Percentiles rank a stretch among this genome's conserved stretches.
Evolutionary conservation across 2,329 filamentous ascomycete genomes (phyloP).

Genomic region (Ophiostoma perfectum): DNA sequence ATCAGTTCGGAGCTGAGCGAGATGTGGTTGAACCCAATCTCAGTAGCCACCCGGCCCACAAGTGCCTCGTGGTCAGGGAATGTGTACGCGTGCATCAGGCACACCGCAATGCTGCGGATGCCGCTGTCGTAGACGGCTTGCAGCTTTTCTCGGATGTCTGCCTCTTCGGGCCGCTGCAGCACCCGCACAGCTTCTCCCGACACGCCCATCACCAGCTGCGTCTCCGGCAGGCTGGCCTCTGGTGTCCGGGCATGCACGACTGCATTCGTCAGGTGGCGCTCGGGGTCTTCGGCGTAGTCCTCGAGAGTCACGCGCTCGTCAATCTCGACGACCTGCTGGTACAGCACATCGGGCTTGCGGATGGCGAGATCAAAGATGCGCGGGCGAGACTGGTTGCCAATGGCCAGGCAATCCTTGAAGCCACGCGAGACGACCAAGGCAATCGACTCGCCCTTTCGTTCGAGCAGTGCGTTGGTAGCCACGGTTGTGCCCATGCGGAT

Average conservation of each 20-base stretch:
- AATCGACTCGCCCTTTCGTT: conserved; percentile 84
- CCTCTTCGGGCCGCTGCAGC: conserved; percentile 55
- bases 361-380: conserved; percentile 90
- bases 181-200: conserved; percentile 72
- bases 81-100: conserved; percentile 87
- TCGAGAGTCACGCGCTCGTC: conserved; percentile 87
- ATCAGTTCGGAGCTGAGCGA: conserved; percentile 75
- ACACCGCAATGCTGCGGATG: conserved; percentile 79
- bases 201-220: conserved; percentile 62
- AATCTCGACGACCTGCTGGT: conserved; percentile 79
- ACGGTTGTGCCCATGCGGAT: conserved; percentile 97
- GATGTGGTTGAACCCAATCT: conserved; percentile 79
- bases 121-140: conserved; percentile 63
- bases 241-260: conserved; percentile 47
- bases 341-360: conserved; percentile 78
- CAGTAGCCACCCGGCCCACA: conserved; percentile 67
- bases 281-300: conserved; percentile 84
- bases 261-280: conserved; percentile 51
- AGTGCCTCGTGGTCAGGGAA: conserved; percentile 80
- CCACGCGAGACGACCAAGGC: conserved; percentile 82
- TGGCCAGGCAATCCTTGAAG: conserved; percentile 80
- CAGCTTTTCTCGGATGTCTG: conserved; percentile 54
- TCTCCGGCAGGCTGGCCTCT: conserved; percentile 38
- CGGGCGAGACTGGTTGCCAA: conserved; percentile 85
- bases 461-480: conserved; percentile 84